Evolutionary conservation across 2,329 filamentous ascomycete species (phyloP), one percentile per base, ranked within the genome.

Genomic region (Fusarium albosuccineum): DNA sequence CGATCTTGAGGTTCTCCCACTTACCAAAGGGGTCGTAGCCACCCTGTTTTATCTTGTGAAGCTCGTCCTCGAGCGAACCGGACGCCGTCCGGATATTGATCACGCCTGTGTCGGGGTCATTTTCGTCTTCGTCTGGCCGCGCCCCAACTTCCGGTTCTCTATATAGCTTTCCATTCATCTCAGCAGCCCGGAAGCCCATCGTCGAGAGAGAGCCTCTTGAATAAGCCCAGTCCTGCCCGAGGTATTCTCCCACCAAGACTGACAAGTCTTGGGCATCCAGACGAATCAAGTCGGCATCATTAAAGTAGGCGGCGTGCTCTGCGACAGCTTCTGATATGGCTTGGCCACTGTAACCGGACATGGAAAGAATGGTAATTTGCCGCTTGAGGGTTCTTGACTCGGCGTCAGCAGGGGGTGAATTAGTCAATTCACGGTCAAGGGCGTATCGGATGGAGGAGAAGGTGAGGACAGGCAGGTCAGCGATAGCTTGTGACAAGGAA

Each of bases 231-330:
- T 86, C 83, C 71, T 92, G 88, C 5, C 90, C 91, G 9, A 94
- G 78, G 70, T 94, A 93, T 42, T 87, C 84, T 3, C 90, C 91
- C 1, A 90, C 84, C 27, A 96, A 81, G 50, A 90, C 84, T 4
- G 91, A 91, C 54, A 97, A 79, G 72, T 91, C 90, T 64, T 89
- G 86, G 1, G 92, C 88, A 72, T 90, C 87, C 10, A 97, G 75
- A 17, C 87, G 85, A 33, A 96, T 79, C 4, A 95, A 73, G 67
- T 95, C 89, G 4, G 92, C 90, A 7, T 80, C 81, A 6, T 91
- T 80, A 34, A 88, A 83, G 11, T 81, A 80, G 1, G 91, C 91
- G 42, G 91, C 80, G 51, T 87, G 84, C 61, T 87, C 83, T 2
- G 94, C 86, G n/a, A 92, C 80, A 14, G 78, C 74, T 53, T 78